phyloP scores from a whole-genome alignment of 306 rosid genomes.

The Cotoneaster glaucophyllus region DNA sequence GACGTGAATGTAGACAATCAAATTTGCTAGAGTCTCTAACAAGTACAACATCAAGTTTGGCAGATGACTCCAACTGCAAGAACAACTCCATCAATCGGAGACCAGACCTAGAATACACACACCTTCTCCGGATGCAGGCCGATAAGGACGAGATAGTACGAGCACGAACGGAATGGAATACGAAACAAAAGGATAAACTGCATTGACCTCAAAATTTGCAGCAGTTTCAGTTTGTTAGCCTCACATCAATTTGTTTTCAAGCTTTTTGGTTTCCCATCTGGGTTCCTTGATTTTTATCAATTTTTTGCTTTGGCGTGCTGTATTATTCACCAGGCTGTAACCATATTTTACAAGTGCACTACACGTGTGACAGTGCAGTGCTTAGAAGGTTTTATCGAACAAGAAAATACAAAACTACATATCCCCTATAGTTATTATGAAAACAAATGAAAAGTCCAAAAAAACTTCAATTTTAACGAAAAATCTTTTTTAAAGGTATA shows the following conservation, averaged over 20 bases:
- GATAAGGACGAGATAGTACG: conserved; percentile 59
- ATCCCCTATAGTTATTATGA: not conserved
- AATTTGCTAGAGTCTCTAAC: conserved; percentile 73
- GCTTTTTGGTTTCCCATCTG: not conserved
- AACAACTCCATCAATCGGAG: conserved; percentile 34
- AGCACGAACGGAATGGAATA: conserved; percentile 79
- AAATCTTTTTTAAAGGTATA: no score
- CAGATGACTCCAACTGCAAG: conserved; percentile 25
- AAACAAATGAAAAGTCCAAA: no score
- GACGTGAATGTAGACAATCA: conserved; percentile 78
- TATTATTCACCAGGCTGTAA: not conserved
- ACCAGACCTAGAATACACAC: conserved; percentile 54
- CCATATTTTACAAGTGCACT: not conserved
- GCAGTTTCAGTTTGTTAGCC: not conserved
- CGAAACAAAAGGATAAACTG: conserved; percentile 8
- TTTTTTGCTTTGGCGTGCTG: not conserved
- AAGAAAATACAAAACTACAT: not conserved
- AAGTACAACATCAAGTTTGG: conserved; percentile 36
- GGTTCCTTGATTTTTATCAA: not conserved
- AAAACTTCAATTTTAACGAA: no score
- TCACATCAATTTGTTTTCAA: not conserved
- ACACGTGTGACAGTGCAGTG: not conserved
- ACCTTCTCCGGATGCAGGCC: conserved; percentile 69
- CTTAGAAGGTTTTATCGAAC: not conserved
- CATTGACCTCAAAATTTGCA: not conserved